phyloP scores from a whole-genome alignment of 805 yeast species.

The Pichia paraexigua region DNA sequence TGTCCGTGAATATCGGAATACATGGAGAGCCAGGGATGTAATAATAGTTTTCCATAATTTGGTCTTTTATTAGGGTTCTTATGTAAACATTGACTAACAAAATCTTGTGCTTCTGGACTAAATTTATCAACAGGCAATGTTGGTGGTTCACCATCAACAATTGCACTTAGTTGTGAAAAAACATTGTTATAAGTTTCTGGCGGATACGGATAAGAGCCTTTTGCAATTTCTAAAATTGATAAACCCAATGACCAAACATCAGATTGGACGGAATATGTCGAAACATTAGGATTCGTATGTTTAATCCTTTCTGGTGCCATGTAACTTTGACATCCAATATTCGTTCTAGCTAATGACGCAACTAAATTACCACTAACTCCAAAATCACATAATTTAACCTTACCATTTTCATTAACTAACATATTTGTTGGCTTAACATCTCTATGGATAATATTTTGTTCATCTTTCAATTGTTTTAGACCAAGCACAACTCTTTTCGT shows the following conservation, averaged over 20 bases:
- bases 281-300: conserved; percentile 62
- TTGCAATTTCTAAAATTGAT: conserved; percentile 78
- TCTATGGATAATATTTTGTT: conserved; percentile 87
- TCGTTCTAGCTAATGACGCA: conserved; percentile 89
- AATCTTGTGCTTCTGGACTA: conserved; percentile 71
- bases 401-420: conserved; percentile 68
- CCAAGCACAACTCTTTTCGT: conserved; percentile 77
- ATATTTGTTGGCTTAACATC: conserved; percentile 97
- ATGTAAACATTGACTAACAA: conserved; percentile 68
- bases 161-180: conserved; percentile 88
- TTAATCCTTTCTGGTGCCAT: conserved; percentile 98
- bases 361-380: conserved; percentile 95
- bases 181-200: conserved; percentile 87
- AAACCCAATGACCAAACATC: conserved; percentile 95
- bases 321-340: conserved; percentile 95
- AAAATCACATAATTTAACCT: conserved; percentile 87
- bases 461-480: conserved; percentile 74
- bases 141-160: conserved; percentile 96
- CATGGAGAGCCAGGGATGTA: conserved; percentile 76
- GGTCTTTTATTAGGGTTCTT: conserved; percentile 81
- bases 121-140: conserved; percentile 53
- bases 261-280: conserved; percentile 83
- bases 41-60: conserved; percentile 61
- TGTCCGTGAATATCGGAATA: conserved; percentile 33
- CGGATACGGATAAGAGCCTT: conserved; percentile 93